Evolutionary conservation across 2,329 filamentous ascomycete species (phyloP), one percentile per base, ranked within the genome.

Genomic region (Verticillium longisporum): DNA sequence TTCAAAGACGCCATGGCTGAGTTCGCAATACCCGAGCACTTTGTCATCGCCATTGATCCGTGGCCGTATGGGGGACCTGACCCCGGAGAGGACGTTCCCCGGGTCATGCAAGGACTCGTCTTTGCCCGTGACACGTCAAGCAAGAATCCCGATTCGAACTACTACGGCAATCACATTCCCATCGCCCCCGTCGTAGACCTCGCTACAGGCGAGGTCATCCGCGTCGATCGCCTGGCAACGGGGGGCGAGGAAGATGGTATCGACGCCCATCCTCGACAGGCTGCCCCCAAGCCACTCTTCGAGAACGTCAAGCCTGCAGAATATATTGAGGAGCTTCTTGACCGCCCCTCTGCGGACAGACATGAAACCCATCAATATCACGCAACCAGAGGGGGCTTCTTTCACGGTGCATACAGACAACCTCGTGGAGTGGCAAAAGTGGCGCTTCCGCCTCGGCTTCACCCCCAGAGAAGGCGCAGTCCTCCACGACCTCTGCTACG

Each of bases 401-500:
- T 91, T 92, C 72, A 77, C 74, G 0, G 78, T 89, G 10, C 75
- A 76, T 62, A 58, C 77, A 54, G 74, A 82, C 66, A 77, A 77
- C 57, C 71, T 75, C n/a, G 67, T 86, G 5, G 73, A 79, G 61
- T 88, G 86, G 86, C 84, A 88, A 70, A 86, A 88, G 66, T 91
- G 88, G 88, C 78, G 82, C 1, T 87, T 92, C 74, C 78, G 88
- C 11, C 80, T 92, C 3, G 82, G 83, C 38, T 90, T 89, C 75
- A 91, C 88, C 70, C 81, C 84, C 56, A 80, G 89, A 1, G 89
- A 92, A 71, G 88, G 89, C 7, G 83, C 86, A 9, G 87, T 89
- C 2, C 77, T 92, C 3, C 87, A 91, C 68, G 87, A 91, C 66
- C 74, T 92, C 15, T 80, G 80, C 68, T 92, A 89, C 68, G 85